Percentiles rank a stretch among this genome's conserved stretches.
Conservation (phyloP, 1,284 basidiomycete species). For the Ceratobasidium sp. region DNA sequence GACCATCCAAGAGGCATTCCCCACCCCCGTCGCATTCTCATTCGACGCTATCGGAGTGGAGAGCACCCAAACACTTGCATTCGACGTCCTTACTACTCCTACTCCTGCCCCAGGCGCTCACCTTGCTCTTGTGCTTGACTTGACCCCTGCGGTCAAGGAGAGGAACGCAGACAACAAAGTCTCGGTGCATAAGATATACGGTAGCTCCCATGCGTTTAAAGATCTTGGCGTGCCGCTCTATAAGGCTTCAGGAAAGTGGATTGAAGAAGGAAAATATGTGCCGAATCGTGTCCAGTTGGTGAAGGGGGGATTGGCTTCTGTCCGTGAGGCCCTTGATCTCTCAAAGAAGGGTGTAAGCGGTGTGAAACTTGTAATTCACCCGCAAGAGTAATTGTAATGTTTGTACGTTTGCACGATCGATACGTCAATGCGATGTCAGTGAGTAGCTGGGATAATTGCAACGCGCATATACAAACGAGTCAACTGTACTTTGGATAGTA, state of each 20-base stretch:
- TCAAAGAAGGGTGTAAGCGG: conserved; percentile 45
- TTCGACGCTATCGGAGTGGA: conserved; percentile 60
- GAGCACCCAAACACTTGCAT: conserved; percentile 55
- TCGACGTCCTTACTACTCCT: conserved; percentile 51
- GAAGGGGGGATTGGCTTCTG: conserved; percentile 21
- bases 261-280: conserved; percentile 6
- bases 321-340: conserved; percentile 27
- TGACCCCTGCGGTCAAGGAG: not conserved
- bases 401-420: too few relatives aligned
- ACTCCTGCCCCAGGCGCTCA: conserved; percentile 16
- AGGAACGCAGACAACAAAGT: conserved; percentile 17
- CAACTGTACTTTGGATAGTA: not conserved
- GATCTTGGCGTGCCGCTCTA: conserved; percentile 18
- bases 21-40: conserved; percentile 52
- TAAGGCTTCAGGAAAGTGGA: not conserved
- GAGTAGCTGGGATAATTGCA: too few relatives aligned
- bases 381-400: conserved; percentile 9
- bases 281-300: conserved; percentile 34
- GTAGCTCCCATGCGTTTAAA: not conserved
- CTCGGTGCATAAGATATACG: not conserved
- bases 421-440: too few relatives aligned
- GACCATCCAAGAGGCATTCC: conserved; percentile 54
- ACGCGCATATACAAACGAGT: not conserved
- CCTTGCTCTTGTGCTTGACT: conserved; percentile 13
- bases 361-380: conserved; percentile 45